Percentiles rank a stretch among this genome's conserved stretches.
phyloP scores from a whole-genome alignment of 768 basidiomycete genomes.

The Naematelia encephala region DNA sequence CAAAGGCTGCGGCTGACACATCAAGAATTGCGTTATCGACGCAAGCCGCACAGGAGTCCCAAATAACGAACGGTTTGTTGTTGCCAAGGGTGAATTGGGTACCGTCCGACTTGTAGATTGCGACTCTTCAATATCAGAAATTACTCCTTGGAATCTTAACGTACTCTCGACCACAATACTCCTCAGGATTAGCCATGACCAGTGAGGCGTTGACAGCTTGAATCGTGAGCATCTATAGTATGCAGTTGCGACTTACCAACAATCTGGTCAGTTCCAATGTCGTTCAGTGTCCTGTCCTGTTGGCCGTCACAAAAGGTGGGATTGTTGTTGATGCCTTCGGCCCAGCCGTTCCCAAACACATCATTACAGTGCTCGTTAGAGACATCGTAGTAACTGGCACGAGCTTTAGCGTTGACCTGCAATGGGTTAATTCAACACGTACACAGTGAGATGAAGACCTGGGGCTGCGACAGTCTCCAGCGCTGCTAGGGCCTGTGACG shows the following conservation, averaged over 20 bases:
- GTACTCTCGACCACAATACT: conserved; percentile 18
- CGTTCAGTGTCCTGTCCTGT: conserved; percentile 1
- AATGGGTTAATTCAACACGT: too few species aligned
- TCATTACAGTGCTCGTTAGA: neutral
- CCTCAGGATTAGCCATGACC: conserved; percentile 6
- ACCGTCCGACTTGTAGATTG: conserved; percentile 9
- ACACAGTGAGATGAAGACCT: neutral
- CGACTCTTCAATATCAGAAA: conserved; percentile 6
- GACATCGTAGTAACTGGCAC: neutral
- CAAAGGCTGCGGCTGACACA: conserved; percentile 18
- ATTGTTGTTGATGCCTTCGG: conserved; percentile 18
- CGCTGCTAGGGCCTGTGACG: too few species aligned
- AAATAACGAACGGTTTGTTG: conserved; percentile 23
- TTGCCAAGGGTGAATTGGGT: conserved; percentile 1
- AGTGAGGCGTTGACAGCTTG: conserved; percentile 13
- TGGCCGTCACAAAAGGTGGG: conserved; percentile 14
- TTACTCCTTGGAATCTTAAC: neutral
- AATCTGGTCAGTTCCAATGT: conserved; percentile 14
- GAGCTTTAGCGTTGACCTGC: neutral
- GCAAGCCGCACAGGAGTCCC: conserved; percentile 31
- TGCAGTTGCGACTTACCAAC: conserved; percentile 4
- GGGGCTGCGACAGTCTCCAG: too few species aligned
- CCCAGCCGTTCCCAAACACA: conserved; percentile 9
- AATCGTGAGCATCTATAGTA: neutral
- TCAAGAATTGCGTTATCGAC: neutral